Base-by-base conservation (phyloP, 768 basidiomycete species). In the Boletellus emodensis region DNA sequence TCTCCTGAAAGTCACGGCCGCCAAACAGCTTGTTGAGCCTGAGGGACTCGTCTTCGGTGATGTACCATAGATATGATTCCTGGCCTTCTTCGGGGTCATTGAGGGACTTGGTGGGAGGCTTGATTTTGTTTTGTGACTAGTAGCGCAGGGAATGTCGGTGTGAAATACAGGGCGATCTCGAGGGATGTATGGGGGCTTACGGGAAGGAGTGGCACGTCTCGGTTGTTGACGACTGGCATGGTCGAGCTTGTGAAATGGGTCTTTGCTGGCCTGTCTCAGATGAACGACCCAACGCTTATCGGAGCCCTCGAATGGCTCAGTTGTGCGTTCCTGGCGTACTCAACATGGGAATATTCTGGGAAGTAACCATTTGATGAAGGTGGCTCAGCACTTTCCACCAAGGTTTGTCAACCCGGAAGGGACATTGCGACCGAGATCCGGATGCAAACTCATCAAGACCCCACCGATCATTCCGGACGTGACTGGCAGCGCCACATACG, bases 11-110 rank as follows among this genome's bases (percentile, higher is more conserved):
- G 8, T 57, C 56, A 3, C 20, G 53, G 34, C 38, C 54, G 12
- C 11, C 47, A 6, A 57, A 56, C 22, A 57, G 38, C 17, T 56
- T 6, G 18, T 46, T 57, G 37, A 58, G 56, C 22, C 56, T 43
- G 10, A 53, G 45, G 41, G 57, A 58, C 38, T 58, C 56, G 39
- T 53, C 51, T 44, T 58, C 51, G 35, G 55, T 58, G 32, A 58
- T 58, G 40, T 57, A 57, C 55, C 56, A 57, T 3, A 58, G 48
- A n/a, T 58, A 49, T 3, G 22, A 17, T 0, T 47, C 18, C 6
- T 26, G 11, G 14, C 15, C 39, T 3, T 10, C 40, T 5, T 48
- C 48, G 20, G n/a, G 15, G 3, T 18, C 3, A 20, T 15, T 0
- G 20, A 53, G 28, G 39, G 18, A 18, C 28, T 57, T 58, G 1